Conservation (phyloP, 2,329 filamentous ascomycete species). For the Alternaria hordeiaustralica region DNA sequence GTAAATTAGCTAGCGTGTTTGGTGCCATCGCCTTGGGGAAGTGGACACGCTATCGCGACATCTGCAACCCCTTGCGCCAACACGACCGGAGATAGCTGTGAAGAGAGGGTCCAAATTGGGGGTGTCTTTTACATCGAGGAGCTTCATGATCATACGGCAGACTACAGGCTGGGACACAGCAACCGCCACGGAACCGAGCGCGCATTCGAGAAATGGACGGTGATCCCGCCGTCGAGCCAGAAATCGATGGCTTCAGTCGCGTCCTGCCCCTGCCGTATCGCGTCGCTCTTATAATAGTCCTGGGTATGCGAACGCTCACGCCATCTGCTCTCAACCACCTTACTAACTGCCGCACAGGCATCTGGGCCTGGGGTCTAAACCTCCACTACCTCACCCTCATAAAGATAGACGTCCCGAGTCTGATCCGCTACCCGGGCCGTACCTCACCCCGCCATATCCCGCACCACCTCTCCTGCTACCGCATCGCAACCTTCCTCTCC, state of each 20-base stretch:
- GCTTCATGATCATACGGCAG: conserved; percentile 28
- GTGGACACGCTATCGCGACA: conserved; percentile 39
- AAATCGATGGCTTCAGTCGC: conserved; percentile 84
- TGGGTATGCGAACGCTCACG: conserved; percentile 65
- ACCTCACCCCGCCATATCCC: conserved; percentile 72
- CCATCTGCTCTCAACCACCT: background rate
- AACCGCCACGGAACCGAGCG: conserved; percentile 22
- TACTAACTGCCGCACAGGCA: conserved; percentile 60
- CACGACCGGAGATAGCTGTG: background rate
- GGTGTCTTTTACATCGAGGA: background rate
- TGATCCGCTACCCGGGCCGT: conserved; percentile 85
- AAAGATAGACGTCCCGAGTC: conserved; percentile 84
- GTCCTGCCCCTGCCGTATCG: conserved; percentile 89
- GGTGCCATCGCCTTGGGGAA: conserved; percentile 29
- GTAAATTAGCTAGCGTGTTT: conserved; percentile 12
- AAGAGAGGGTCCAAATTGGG: conserved; percentile 14
- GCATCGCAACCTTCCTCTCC: conserved; percentile 79
- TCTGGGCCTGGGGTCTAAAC: conserved; percentile 95
- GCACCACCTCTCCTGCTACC: conserved; percentile 84
- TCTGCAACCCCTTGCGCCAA: conserved; percentile 25
- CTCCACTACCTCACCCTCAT: conserved; percentile 81
- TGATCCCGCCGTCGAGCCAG: conserved; percentile 70
- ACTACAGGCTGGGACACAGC: conserved; percentile 29
- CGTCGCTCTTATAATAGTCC: conserved; percentile 81
- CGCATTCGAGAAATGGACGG: conserved; percentile 66